Evolutionary conservation across 73 alveolate species (phyloP).

Genomic region (Durusdinium trenchii): DNA sequence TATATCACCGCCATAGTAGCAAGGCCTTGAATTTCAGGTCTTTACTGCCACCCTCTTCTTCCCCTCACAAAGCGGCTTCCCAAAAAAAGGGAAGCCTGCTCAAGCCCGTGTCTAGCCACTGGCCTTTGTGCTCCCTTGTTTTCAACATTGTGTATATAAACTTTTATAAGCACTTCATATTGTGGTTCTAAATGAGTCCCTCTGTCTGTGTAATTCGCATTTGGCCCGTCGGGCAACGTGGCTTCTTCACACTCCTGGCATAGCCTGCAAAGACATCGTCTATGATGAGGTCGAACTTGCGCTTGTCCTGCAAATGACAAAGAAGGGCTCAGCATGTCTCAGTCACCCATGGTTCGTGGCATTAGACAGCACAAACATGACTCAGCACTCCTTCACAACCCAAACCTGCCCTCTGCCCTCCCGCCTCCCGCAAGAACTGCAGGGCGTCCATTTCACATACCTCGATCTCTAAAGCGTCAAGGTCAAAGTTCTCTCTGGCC

Average conservation of each 20-base stretch:
- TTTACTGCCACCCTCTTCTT: too few relatives aligned
- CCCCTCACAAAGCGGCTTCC: too few relatives aligned
- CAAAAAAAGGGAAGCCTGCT: too few relatives aligned
- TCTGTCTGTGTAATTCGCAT: background rate
- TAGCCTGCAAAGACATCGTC: constrained; percentile 76
- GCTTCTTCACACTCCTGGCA: constrained; percentile 71
- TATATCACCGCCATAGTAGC: too few relatives aligned
- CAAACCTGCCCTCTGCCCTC: too few relatives aligned
- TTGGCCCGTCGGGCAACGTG: background rate
- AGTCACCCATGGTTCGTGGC: too few relatives aligned
- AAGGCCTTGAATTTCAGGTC: too few relatives aligned
- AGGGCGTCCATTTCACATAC: constrained; percentile 14
- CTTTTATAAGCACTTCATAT: background rate
- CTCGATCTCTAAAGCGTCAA: constrained; percentile 45
- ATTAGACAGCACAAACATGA: too few relatives aligned
- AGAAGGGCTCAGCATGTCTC: background rate
- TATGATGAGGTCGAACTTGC: constrained; percentile 44
- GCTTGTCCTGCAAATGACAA: background rate
- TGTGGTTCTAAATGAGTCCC: background rate
- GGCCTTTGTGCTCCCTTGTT: too few relatives aligned
- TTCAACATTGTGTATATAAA: too few relatives aligned
- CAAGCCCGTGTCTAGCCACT: too few relatives aligned
- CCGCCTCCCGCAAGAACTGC: background rate
- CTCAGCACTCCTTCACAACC: too few relatives aligned
- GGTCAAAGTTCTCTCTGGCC: constrained; percentile 21